These are phyloP conservation scores for Acanthamoeba castellanii DNA, from an alignment of 208 protist species.

Conservation along the genomic window DNA sequence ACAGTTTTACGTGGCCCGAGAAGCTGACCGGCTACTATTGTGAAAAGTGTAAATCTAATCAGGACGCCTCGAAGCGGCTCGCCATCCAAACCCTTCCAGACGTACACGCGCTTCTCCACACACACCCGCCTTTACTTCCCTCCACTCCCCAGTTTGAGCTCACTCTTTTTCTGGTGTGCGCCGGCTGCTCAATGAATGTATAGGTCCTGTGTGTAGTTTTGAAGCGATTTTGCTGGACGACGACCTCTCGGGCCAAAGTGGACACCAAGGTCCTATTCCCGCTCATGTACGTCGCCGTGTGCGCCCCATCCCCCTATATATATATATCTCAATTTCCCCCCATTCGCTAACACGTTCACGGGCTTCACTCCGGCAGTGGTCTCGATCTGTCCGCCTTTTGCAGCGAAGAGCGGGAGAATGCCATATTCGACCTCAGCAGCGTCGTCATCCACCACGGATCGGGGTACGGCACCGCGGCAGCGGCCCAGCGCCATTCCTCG, in stretches of 20 bases:
- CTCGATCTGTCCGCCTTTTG: background rate
- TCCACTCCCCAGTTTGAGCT: background rate
- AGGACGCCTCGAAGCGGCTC: slow-evolving; percentile 52
- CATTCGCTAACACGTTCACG: too few relatives aligned
- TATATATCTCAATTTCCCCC: background rate
- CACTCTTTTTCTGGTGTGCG: background rate
- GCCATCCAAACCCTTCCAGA: slow-evolving; percentile 14
- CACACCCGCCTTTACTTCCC: background rate
- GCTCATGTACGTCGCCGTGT: background rate
- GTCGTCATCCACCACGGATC: slow-evolving; percentile 62
- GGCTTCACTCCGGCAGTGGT: background rate
- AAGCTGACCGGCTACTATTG: slow-evolving; percentile 47
- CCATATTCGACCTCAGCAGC: slow-evolving; percentile 50
- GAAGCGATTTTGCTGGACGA: slow-evolving; percentile 71
- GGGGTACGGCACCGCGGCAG: background rate
- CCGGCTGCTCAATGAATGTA: background rate
- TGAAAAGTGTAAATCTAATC: slow-evolving; percentile 45
- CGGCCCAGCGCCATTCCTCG: background rate
- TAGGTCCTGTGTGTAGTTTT: slow-evolving; percentile 66
- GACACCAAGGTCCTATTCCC: slow-evolving; percentile 63
- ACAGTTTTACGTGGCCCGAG: slow-evolving; percentile 48
- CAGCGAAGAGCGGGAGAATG: background rate
- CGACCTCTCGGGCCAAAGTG: slow-evolving; percentile 35
- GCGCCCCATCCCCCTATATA: background rate
- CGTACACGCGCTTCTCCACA: background rate